Percentiles rank a stretch among this genome's conserved stretches.
phyloP scores from a whole-genome alignment of 805 yeast species.

The Peterozyma toletana region DNA sequence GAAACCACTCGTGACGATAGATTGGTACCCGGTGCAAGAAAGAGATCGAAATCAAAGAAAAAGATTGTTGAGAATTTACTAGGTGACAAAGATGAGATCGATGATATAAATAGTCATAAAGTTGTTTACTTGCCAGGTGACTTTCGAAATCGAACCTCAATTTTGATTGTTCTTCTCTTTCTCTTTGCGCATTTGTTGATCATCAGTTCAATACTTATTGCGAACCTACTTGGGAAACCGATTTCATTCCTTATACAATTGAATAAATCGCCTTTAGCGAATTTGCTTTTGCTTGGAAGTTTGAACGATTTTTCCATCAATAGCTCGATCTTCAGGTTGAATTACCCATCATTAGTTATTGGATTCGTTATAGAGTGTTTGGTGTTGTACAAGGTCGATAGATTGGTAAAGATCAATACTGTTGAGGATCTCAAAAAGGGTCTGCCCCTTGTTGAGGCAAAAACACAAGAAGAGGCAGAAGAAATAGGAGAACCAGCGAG shows the following conservation, averaged over 20 bases:
- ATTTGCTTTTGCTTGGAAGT: conserved; percentile 5
- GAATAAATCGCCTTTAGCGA: neutral
- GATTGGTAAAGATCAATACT: too few species aligned
- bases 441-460: neutral
- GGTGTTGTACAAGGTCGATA: neutral
- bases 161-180: conserved; percentile 37
- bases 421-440: neutral
- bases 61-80: conserved; percentile 18
- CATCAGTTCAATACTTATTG: neutral
- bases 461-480: too few species aligned
- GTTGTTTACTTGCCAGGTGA: conserved; percentile 85
- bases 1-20: conserved; percentile 50
- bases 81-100: conserved; percentile 23
- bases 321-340: neutral
- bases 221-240: conserved; percentile 4
- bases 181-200: conserved; percentile 24
- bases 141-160: conserved; percentile 53
- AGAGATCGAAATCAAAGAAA: neutral
- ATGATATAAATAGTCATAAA: conserved; percentile 38
- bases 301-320: conserved; percentile 1
- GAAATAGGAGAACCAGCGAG: too few species aligned
- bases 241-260: neutral
- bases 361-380: neutral
- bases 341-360: conserved; percentile 1
- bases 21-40: neutral